Conservation (phyloP, 1,139 yeast species). For the Starmera stellimalicola region DNA sequence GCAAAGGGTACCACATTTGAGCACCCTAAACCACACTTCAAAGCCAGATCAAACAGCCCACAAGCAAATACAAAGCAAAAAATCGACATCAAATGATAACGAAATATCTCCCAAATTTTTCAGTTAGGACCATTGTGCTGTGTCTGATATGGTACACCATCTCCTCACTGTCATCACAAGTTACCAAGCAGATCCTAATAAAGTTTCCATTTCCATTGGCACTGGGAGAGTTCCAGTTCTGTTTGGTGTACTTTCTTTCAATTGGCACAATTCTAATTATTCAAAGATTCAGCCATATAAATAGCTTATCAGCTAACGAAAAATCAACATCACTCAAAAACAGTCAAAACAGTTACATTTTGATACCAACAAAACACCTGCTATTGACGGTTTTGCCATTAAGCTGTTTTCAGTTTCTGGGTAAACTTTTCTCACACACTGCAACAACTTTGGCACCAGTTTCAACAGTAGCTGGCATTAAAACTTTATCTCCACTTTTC, state of each 20-base stretch:
- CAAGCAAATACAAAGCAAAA: no score
- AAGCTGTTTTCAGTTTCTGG: conserved; percentile 87
- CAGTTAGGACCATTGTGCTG: conserved; percentile 30
- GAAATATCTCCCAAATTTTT: conserved; percentile 1
- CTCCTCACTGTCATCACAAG: conserved; percentile 73
- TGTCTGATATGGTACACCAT: conserved; percentile 77
- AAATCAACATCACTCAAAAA: no score
- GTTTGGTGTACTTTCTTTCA: conserved; percentile 45
- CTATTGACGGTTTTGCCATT: conserved; percentile 74
- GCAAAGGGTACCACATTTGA: no score
- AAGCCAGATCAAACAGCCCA: no score
- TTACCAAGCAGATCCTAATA: conserved; percentile 69
- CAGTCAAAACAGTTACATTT: no score
- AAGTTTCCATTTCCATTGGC: conserved; percentile 74
- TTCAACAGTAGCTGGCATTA: conserved; percentile 87
- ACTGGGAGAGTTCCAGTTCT: conserved; percentile 78
- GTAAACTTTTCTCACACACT: conserved; percentile 84
- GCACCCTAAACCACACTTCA: no score
- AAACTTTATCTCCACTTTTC: conserved; percentile 81
- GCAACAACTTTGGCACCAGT: conserved; percentile 90
- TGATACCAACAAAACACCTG: conserved; percentile 33
- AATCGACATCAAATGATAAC: background rate
- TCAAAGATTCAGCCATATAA: no score
- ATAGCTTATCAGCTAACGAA: no score
- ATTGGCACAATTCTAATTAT: no score